phyloP scores from a whole-genome alignment of 129 eudicot genomes.

The Tagetes erecta region DNA sequence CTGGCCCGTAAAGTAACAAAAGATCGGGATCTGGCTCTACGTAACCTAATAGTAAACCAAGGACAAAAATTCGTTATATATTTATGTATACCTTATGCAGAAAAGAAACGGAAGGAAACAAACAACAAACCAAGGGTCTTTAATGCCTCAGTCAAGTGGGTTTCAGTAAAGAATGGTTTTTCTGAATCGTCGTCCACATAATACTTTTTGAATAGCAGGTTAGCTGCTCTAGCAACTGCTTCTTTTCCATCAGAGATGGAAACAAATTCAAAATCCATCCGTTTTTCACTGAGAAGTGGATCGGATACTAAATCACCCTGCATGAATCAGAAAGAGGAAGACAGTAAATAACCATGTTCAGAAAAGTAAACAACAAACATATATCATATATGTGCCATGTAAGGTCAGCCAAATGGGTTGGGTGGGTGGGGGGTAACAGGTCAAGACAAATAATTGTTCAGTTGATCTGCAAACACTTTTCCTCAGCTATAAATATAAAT shows the following conservation, averaged over 20 bases:
- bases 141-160: constrained; percentile 61
- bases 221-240: constrained; percentile 88
- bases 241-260: constrained; percentile 75
- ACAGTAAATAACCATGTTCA: neutral
- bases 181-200: constrained; percentile 35
- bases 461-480: no score
- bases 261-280: constrained; percentile 52
- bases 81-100: neutral
- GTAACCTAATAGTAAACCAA: constrained; percentile 44
- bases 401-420: neutral
- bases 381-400: constrained; percentile 1
- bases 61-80: neutral
- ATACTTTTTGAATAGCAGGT: constrained; percentile 57
- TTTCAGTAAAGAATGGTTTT: constrained; percentile 57
- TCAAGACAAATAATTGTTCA: neutral
- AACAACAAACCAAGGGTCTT: constrained; percentile 52
- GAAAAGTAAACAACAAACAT: neutral
- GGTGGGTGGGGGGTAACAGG: neutral
- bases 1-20: constrained; percentile 67
- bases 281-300: constrained; percentile 25
- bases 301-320: constrained; percentile 45
- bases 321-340: constrained; percentile 18
- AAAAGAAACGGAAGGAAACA: constrained; percentile 3
- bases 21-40: constrained; percentile 71
- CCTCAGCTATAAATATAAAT: no score